Evolutionary conservation across 805 yeast genomes (phyloP), one percentile per base, ranked within the genome.

Genomic region (Hanseniaspora meyeri): DNA sequence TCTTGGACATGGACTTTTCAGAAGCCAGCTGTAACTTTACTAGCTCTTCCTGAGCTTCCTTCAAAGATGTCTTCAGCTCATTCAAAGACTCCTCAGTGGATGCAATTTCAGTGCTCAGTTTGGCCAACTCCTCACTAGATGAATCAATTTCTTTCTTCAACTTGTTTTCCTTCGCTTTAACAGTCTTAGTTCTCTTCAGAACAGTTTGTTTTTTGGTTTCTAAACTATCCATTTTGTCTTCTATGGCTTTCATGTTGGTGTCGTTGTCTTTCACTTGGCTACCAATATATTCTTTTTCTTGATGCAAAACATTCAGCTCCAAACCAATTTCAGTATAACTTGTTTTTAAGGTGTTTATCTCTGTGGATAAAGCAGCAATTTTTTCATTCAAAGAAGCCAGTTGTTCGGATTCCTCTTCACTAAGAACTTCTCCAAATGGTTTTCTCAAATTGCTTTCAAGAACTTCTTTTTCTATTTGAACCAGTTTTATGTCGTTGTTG

Each of bases 1-100:
- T 85, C 63, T 78, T 83, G 20, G 85, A 76, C 60, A 85, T 70
- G 7, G 74, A 73, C 57, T 77, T 82, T 63, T 88, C 95, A 0
- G 84, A 75, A n/a, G 65, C 68, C 60, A 82, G 83, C 57, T 83
- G 81, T 54, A 75, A 78, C 46, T 74, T 75, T 52, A 84, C 65
- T 1, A 79, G 65, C 17, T 72, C 65, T 1, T 76, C 68, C 64
- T 85, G 95, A 46, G 76, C 76, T 2, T 78, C 77, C 63, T 82
- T 79, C 8, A 83, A 72, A 55, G 75, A 74, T 17, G 74, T 72
- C 47, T 82, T 63, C 11, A 70, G 60, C 17, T 76, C 76, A 6
- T 63, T 64, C 14, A 63, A 62, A 42, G 66, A 57, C 39, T 66
- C 68, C 19, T 64, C 67, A 9, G 24, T 12, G 8, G 36, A 3